phyloP scores from a whole-genome alignment of 139 green algal species.

The Pseudopediastrum boryanum region DNA sequence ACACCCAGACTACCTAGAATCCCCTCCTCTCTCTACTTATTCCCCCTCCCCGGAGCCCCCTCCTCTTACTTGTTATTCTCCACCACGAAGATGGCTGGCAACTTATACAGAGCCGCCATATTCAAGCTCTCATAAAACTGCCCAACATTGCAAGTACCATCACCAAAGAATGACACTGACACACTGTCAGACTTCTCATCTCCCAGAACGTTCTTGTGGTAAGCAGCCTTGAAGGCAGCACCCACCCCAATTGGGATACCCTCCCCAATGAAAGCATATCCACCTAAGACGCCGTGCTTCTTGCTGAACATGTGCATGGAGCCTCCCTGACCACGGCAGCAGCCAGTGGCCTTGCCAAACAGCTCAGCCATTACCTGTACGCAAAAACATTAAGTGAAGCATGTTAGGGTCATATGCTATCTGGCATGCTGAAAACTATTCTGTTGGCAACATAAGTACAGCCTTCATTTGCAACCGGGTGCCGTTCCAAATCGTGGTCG shows the following conservation, averaged over 20 bases:
- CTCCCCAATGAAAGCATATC: slow-evolving; percentile 98
- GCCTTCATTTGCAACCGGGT: no score
- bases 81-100: slow-evolving; percentile 98
- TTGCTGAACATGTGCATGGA: slow-evolving; percentile 98
- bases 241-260: slow-evolving; percentile 96
- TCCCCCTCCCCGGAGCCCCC: no score
- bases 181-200: slow-evolving; percentile 84
- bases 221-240: slow-evolving; percentile 91
- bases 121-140: slow-evolving; percentile 97
- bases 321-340: slow-evolving; percentile 93
- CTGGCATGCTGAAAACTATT: no score
- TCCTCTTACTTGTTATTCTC: slow-evolving; percentile 99
- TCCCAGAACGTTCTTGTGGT: slow-evolving; percentile 77
- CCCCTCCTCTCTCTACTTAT: no score
- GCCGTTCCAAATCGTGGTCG: no score
- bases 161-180: slow-evolving; percentile 92
- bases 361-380: slow-evolving; percentile 97
- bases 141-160: slow-evolving; percentile 98
- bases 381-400: no score
- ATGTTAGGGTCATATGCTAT: no score
- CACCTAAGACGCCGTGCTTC: slow-evolving; percentile 90
- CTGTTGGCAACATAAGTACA: no score
- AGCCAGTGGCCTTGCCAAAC: slow-evolving; percentile 97
- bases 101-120: slow-evolving; percentile 97
- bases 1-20: no score